Base-by-base conservation (phyloP, 352 stramenopile genomes). In the Globisporangium barbulae region DNA sequence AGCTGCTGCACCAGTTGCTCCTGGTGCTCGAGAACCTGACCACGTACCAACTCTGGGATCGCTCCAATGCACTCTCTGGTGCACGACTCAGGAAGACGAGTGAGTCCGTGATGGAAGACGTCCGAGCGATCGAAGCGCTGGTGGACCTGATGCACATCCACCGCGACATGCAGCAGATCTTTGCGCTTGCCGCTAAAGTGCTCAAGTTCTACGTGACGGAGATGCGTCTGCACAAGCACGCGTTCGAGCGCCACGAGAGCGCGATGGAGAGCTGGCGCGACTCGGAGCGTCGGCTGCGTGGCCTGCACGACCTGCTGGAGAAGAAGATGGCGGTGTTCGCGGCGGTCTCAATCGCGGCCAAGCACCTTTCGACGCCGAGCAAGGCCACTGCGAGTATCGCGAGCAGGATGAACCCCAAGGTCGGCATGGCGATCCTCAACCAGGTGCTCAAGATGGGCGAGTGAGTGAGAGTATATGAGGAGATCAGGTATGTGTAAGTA, bases 141-240 rank as follows among this genome's bases (percentile, higher is more conserved):
- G 81, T 98, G 13, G 94, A 99, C 64, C 68, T 98, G 50, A 71
- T 98, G 61, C 96, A 99, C 71, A 96, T 98, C 62, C 97, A 98
- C 67, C 89, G 90, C 47, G 90, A 97, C 59, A 95, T 94, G 85
- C 76, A 88, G 39, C 74, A 84, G 28, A 72, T 97, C 21, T 96
- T 96, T 56, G 69, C 83, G 42, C 73, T 94, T 1, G 83, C 81
- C 8, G 78, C 83, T 3, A 63, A 72, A 6, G 72, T 93, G 37
- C 70, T 93, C 33, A 75, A 76, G 66, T 81, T 87, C 37, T 89
- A 91, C 64, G 52, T 95, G 8, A 35, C 59, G 7, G 61, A 64
- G n/a, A 42, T 83, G 41, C 67, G 68, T 15, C 63, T 69, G 4
- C 44, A 81, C 41, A 66, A 64, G 41, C 30, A 30, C 5, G 39